Evolutionary conservation across 1,284 basidiomycete genomes (phyloP), one percentile per base, ranked within the genome.

Genomic region (Naganishia liquefaciens): DNA sequence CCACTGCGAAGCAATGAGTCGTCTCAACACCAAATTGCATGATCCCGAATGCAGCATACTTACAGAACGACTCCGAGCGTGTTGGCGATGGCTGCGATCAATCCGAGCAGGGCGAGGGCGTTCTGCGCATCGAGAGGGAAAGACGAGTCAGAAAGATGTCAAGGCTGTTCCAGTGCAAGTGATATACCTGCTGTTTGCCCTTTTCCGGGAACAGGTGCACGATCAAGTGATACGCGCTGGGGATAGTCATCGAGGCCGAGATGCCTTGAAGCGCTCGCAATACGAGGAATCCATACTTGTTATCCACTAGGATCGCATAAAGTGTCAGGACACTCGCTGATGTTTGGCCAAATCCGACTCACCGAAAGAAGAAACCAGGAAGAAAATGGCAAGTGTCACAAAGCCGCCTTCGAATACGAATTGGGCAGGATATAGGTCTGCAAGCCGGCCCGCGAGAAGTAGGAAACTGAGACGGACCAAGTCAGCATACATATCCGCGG

Each of bases 261-360:
- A 77, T 70, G 39, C 76, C 77, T 30, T 74, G 72, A 10, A 79
- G 57, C 19, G 75, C 76, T 63, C 77, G 70, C 2, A 79, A 65
- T 61, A 78, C 72, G 6, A 78, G 66, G 70, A 78, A 79, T 25
- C 73, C 77, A 63, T 75, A 75, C 62, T 78, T 77, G 73, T 72
- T 76, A 17, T 66, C 63, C n/a, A 72, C 75, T 65, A 74, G 19
- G 23, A 27, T 15, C 33, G 33, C 33, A 25, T 17, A 42, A 28
- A 33, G 39, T 21, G 27, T 17, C 7, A 60, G 33, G 10, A 21
- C 10, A 33, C 11, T 37, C n/a, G 15, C 27, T 19, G 39, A 44
- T 39, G 42, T 23, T 10, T 37, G n/a, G 27, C 42, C 28, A 2
- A 21, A n/a, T 3, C 13, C 33, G 40, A 27, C 64, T 42, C 40